Evolutionary conservation across 352 stramenopile species (phyloP), one percentile per base, ranked within the genome.

Genomic region (Phytophthora ramorum): DNA sequence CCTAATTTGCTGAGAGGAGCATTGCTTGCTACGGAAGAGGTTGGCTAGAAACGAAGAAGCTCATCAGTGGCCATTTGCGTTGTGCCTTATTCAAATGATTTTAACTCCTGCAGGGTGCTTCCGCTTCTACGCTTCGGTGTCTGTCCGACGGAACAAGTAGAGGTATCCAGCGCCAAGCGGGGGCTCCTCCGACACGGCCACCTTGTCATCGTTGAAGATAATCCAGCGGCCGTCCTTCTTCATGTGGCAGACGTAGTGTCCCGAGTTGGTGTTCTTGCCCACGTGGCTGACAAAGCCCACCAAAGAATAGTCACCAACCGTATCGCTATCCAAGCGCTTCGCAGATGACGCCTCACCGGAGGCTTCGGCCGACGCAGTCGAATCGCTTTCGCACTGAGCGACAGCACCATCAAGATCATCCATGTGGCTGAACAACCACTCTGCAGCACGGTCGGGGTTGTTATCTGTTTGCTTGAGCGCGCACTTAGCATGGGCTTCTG

Each of bases 171-270:
- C 87, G n/a, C 89, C 83, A 52, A 98, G 84, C 7, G 97, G 97
- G 19, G 97, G 95, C 55, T 96, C 84, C 59, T 98, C 85, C 5
- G 95, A 99, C 3, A 98, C 61, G 22, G 96, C 97, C 14, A 99
- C 96, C 76, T 99, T 99, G 75, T 99, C 93, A 69, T 99, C 98
- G 76, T 99, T 99, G 73, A 99, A 99, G 67, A 99, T 99, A 44
- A 99, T 81, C 97, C 97, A 99, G 58, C 92, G 89, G 7, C 88
- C 93, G 16, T 98, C 74, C 68, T 99, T 98, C 76, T 99, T 98
- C 73, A 99, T 90, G 76, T 99, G 97, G 37, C 89, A 95, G 24
- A 99, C 97, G 76, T 99, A 99, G 77, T 99, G 98, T 0, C 98
- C 98, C 65, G 94, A 98, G 73, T 83, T 96, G 8, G 96, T 99